Conservation (phyloP, 1,284 basidiomycete species). For the Kwoniella shivajii region DNA sequence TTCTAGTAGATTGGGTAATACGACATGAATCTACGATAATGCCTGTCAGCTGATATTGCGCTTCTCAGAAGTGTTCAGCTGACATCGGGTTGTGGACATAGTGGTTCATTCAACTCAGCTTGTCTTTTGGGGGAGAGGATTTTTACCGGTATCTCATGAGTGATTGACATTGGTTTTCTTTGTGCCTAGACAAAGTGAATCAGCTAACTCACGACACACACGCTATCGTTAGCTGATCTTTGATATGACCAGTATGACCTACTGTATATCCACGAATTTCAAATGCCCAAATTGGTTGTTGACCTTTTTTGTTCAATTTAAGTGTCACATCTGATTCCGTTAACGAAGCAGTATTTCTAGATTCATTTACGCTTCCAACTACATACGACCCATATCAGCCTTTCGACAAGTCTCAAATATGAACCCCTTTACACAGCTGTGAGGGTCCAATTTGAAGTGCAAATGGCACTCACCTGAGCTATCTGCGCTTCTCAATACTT, state of each 20-base stretch:
- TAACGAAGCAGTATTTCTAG: slow-evolving; percentile 10
- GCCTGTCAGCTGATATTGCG: not conserved
- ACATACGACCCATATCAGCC: not conserved
- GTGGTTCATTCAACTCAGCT: slow-evolving; percentile 71
- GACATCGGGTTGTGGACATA: slow-evolving; percentile 87
- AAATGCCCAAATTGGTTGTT: slow-evolving; percentile 47
- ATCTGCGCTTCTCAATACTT: slow-evolving; percentile 62
- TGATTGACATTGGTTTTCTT: slow-evolving; percentile 42
- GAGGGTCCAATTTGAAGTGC: not conserved
- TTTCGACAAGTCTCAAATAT: no score
- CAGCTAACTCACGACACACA: not conserved
- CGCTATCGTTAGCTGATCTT: not conserved
- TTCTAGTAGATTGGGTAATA: slow-evolving; percentile 75
- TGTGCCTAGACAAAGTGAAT: slow-evolving; percentile 21
- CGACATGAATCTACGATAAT: slow-evolving; percentile 71
- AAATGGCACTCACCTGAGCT: slow-evolving; percentile 34
- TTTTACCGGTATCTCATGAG: slow-evolving; percentile 57
- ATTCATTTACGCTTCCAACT: slow-evolving; percentile 15
- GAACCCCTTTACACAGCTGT: no score
- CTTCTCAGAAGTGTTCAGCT: slow-evolving; percentile 29
- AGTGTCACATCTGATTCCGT: slow-evolving; percentile 68
- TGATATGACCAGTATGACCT: slow-evolving; percentile 5
- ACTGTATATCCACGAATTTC: slow-evolving; percentile 44
- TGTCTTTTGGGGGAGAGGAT: slow-evolving; percentile 74
- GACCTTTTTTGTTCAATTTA: slow-evolving; percentile 61